Percentiles rank a stretch among this genome's conserved stretches.
Evolutionary conservation across 1,284 basidiomycete genomes (phyloP).

Genomic region (Papiliotrema nemorosa): DNA sequence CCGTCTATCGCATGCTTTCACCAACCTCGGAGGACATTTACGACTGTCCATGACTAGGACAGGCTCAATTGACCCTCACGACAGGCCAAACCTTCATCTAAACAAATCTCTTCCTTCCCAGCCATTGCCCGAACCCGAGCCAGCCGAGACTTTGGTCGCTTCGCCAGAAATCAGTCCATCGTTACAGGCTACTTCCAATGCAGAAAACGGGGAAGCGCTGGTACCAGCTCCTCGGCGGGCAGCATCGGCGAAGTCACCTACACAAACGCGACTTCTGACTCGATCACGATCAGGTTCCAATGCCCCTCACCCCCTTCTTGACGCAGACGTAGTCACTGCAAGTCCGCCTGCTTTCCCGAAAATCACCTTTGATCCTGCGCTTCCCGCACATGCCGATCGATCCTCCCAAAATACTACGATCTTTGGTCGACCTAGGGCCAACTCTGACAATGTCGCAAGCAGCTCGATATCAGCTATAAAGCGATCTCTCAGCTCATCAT

Average conservation of each 20-base stretch:
- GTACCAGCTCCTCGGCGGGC: background rate
- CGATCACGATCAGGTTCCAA: conserved; percentile 4
- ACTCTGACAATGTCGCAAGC: conserved; percentile 7
- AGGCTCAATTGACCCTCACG: conserved; percentile 22
- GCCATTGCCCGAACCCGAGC: background rate
- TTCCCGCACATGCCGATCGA: conserved; percentile 7
- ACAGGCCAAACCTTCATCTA: conserved; percentile 12
- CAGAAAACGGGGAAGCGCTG: background rate
- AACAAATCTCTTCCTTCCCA: conserved; percentile 1
- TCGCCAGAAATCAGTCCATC: background rate
- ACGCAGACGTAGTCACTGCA: conserved; percentile 5
- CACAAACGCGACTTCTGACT: background rate
- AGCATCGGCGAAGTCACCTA: background rate
- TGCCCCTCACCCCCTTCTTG: conserved; percentile 14
- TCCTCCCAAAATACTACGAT: background rate
- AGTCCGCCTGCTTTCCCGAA: conserved; percentile 14
- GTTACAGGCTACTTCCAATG: conserved; percentile 3
- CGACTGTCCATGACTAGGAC: conserved; percentile 20
- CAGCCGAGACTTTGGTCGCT: conserved; percentile 9
- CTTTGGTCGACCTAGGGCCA: conserved; percentile 6
- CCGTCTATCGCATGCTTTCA: conserved; percentile 32
- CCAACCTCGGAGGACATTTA: conserved; percentile 32
- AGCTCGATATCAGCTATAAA: background rate
- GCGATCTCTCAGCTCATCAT: background rate
- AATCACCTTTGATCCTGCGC: conserved; percentile 21